Evolutionary conservation across 1,139 yeast genomes (phyloP), one percentile per base, ranked within the genome.

Genomic region (Pichia sp.): DNA sequence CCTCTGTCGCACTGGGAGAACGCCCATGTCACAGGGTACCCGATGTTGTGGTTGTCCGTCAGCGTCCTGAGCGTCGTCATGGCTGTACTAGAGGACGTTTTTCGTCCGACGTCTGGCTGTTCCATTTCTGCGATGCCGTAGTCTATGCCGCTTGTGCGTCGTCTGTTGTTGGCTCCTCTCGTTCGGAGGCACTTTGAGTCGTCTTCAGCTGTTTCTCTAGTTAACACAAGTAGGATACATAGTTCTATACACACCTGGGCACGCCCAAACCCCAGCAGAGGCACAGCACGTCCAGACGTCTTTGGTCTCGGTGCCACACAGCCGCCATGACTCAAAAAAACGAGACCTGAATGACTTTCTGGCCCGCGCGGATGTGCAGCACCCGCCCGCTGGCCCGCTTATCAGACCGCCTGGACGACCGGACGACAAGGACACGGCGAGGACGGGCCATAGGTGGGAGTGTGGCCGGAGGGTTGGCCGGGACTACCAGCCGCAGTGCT

Each of bases 401-500:
- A 4, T 16, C 49, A 27, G 42, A 33, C 40, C 46, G n/a, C 3
- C 46, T n/a, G n/a, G n/a, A 17, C 46, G n/a, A 6, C 46, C 29
- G 20, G 50, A 9, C 17, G 16, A 36, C 12, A 16, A 20, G 17
- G 34, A 36, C 14, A 36, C 27, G 16, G 36, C 27, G 31, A 30
- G 4, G 9, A 34, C 30, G 33, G 42, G n/a, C 16, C 33, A 7
- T 34, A 20, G 24, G 24, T 20, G 24, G 24, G 24, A 20, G 24
- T 20, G 24, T 20, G 24, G 24, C 24, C 24, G 24, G 24, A 3
- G 24, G 24, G 24, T 20, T 20, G 24, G 24, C 3, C 3, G 24
- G 24, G 24, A 20, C n/a, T 44, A 55, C 58, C 58, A 55, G 1
- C 56, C 56, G 44, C 58, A 55, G 42, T 55, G 56, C 12, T 30